Percentiles rank a stretch among this genome's conserved stretches.
phyloP scores from a whole-genome alignment of 1,284 basidiomycete species.

The Sutorius eximius region DNA sequence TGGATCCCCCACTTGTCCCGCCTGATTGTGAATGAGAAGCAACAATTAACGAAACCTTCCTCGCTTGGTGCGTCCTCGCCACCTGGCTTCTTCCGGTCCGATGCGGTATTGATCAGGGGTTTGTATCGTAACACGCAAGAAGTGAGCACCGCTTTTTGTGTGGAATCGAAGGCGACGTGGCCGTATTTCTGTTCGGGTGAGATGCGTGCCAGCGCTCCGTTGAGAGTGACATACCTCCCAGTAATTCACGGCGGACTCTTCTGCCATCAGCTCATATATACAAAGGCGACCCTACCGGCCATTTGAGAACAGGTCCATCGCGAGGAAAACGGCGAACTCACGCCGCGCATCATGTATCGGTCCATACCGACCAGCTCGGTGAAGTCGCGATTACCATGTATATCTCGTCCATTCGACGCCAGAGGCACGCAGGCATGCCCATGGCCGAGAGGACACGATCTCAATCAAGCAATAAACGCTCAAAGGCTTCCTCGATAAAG shows the following conservation, averaged over 20 bases:
- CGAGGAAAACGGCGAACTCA: conserved; percentile 38
- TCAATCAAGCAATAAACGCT: conserved; percentile 92
- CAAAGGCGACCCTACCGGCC: conserved; percentile 75
- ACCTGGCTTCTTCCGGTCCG: conserved; percentile 23
- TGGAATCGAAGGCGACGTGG: conserved; percentile 89
- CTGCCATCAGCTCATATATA: conserved; percentile 97
- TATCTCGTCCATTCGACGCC: conserved; percentile 96
- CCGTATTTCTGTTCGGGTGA: conserved; percentile 74
- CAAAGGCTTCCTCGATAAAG: conserved; percentile 97
- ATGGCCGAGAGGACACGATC: conserved; percentile 94
- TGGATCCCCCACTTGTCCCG: conserved; percentile 92
- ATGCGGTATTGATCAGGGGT: conserved; percentile 45
- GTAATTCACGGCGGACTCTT: conserved; percentile 95
- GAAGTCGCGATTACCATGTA: conserved; percentile 97
- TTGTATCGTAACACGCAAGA: conserved; percentile 88
- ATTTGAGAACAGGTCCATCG: background rate
- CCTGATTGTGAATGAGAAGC: conserved; percentile 94
- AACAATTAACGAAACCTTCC: conserved; percentile 84
- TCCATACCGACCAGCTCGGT: conserved; percentile 85
- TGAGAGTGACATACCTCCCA: conserved; percentile 73
- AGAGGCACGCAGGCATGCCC: conserved; percentile 95
- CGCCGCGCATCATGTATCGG: conserved; percentile 79
- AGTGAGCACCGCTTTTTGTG: conserved; percentile 89
- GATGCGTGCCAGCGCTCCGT: background rate
- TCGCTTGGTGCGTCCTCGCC: conserved; percentile 40